These are phyloP conservation scores for Corymbia calophylla DNA, from an alignment of 441 rosid genomes.

Conservation along the genomic window DNA sequence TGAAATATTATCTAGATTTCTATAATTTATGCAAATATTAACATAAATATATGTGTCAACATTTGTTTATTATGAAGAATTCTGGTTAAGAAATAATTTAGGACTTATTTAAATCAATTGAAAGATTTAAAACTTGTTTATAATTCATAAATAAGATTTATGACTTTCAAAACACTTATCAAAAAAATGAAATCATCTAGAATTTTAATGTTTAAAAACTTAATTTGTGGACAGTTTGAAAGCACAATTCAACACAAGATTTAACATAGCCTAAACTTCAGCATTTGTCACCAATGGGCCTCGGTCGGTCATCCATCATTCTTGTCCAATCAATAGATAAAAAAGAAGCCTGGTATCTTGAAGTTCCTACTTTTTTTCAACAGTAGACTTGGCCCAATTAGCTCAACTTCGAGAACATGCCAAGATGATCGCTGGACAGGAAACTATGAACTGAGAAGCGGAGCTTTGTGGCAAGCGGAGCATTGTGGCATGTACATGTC, in stretches of 20 bases:
- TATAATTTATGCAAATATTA: background rate
- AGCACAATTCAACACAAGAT: background rate
- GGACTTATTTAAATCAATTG: background rate
- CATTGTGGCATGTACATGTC: background rate
- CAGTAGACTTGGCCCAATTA: background rate
- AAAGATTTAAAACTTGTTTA: background rate
- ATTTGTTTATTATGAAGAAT: background rate
- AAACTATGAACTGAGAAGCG: background rate
- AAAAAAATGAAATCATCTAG: background rate
- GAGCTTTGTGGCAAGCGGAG: background rate
- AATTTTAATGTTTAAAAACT: background rate
- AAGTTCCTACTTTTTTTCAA: background rate
- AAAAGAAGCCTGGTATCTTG: background rate
- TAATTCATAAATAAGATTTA: background rate
- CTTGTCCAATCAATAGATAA: background rate
- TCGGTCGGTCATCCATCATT: background rate
- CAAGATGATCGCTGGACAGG: background rate
- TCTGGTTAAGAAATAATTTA: background rate
- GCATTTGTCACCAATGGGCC: background rate
- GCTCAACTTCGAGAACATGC: background rate
- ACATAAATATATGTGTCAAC: accelerated
- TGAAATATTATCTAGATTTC: background rate
- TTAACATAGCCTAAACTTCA: background rate
- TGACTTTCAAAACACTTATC: background rate
- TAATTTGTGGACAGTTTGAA: background rate